phyloP scores from a whole-genome alignment of 2,329 filamentous ascomycete species.

The Pseudogymnoascus sp. region DNA sequence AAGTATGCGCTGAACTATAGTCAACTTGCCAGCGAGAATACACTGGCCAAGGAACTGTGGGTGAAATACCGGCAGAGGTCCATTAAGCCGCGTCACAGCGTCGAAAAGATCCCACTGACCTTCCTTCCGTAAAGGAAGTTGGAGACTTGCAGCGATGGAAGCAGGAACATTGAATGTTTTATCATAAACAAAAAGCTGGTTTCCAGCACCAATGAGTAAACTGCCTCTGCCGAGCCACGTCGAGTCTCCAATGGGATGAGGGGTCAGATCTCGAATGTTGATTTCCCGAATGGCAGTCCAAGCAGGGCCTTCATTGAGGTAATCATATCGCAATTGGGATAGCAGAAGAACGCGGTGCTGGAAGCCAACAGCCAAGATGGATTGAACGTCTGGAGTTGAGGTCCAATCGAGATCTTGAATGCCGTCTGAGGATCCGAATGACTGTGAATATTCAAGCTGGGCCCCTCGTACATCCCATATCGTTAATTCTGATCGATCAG shows the following conservation, averaged over 20 bases:
- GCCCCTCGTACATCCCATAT: slow-evolving; percentile 86
- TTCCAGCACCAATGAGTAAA: slow-evolving; percentile 80
- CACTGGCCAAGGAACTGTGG: slow-evolving; percentile 85
- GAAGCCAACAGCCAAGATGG: slow-evolving; percentile 86
- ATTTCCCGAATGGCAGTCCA: slow-evolving; percentile 84
- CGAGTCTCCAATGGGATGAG: slow-evolving; percentile 86
- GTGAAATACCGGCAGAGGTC: slow-evolving; percentile 82
- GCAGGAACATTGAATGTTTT: slow-evolving; percentile 53
- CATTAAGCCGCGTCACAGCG: slow-evolving; percentile 75
- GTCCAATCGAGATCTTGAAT: slow-evolving; percentile 92
- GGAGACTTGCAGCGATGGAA: slow-evolving; percentile 16
- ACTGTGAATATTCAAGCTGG: slow-evolving; percentile 72
- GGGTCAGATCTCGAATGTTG: slow-evolving; percentile 70
- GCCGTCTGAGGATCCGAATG: slow-evolving; percentile 63
- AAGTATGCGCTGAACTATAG: slow-evolving; percentile 65
- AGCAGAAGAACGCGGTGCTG: slow-evolving; percentile 76
- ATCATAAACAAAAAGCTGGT: slow-evolving; percentile 81
- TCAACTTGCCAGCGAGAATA: slow-evolving; percentile 70
- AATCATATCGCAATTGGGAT: slow-evolving; percentile 84
- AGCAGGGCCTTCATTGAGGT: slow-evolving; percentile 78
- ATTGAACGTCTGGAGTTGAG: slow-evolving; percentile 80
- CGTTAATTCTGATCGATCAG: slow-evolving; percentile 64
- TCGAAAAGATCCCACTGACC: slow-evolving; percentile 60
- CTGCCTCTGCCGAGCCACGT: slow-evolving; percentile 83
- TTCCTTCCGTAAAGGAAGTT: slow-evolving; percentile 17